Conservation (phyloP, 352 stramenopile species). For the Globisporangium megalacanthum region DNA sequence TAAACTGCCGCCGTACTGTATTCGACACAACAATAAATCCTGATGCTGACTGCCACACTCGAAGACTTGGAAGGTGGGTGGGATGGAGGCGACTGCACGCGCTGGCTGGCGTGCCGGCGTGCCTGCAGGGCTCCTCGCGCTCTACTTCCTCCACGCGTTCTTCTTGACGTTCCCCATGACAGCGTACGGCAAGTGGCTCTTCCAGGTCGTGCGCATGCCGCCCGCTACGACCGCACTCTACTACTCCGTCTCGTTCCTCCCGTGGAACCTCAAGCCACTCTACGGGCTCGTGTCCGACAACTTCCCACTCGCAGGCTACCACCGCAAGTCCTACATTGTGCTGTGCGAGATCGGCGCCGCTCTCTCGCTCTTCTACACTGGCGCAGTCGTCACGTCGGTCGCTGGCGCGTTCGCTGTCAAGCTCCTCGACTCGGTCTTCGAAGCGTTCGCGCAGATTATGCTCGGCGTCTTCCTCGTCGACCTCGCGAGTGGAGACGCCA, state of each 20-base stretch:
- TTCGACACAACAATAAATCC: too few species aligned
- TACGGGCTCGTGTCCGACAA: slow-evolving; percentile 77
- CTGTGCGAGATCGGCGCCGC: slow-evolving; percentile 58
- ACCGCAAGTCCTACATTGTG: slow-evolving; percentile 80
- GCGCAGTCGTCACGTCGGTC: slow-evolving; percentile 46
- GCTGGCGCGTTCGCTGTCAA: slow-evolving; percentile 61
- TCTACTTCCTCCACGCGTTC: slow-evolving; percentile 82
- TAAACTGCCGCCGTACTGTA: too few species aligned
- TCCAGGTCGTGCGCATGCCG: slow-evolving; percentile 70
- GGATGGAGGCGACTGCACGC: background rate
- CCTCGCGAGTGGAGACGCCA: slow-evolving; percentile 43
- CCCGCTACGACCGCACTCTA: slow-evolving; percentile 74
- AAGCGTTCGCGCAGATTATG: slow-evolving; percentile 81
- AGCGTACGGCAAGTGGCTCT: slow-evolving; percentile 73
- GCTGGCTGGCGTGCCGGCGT: slow-evolving; percentile 32
- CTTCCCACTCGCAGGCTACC: slow-evolving; percentile 65
- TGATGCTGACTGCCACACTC: background rate
- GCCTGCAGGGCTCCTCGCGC: slow-evolving; percentile 47
- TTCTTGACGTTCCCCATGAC: slow-evolving; percentile 73
- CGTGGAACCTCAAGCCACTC: slow-evolving; percentile 83
- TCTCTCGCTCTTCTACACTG: slow-evolving; percentile 49
- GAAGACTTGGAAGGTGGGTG: background rate
- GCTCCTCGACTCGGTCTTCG: slow-evolving; percentile 58
- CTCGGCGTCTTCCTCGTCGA: slow-evolving; percentile 72
- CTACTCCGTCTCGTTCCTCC: slow-evolving; percentile 79